A percentile compares a stretch with the other conserved stretches of the same genome.
Conservation (phyloP, 768 basidiomycete species). For the Suillus americanus region DNA sequence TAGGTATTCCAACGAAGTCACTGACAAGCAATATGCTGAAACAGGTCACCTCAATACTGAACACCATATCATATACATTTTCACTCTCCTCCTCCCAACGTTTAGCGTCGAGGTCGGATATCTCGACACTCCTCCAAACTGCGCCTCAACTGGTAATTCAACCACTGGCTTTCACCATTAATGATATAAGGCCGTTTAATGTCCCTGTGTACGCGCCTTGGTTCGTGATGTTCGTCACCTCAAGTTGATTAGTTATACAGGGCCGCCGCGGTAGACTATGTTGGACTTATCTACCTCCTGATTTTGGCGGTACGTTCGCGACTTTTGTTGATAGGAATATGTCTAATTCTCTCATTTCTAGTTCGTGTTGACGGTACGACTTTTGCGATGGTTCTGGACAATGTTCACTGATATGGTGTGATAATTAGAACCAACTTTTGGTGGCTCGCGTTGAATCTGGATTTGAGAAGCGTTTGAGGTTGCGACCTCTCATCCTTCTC, state of each 20-base stretch:
- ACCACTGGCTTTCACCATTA: constrained; percentile 47
- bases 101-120: constrained; percentile 27
- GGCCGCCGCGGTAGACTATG: constrained; percentile 51
- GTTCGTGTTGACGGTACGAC: constrained; percentile 30
- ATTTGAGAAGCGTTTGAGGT: constrained; percentile 37
- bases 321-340: neutral
- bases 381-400: neutral
- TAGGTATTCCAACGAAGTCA: neutral
- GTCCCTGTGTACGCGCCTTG: constrained; percentile 47
- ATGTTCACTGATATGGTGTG: neutral
- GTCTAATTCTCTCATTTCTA: constrained; percentile 11
- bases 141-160: constrained; percentile 51
- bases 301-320: constrained; percentile 25
- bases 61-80: constrained; percentile 38
- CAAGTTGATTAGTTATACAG: constrained; percentile 26
- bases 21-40: neutral
- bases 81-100: constrained; percentile 31
- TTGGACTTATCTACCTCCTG: constrained; percentile 53
- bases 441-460: constrained; percentile 38
- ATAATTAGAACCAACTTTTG: constrained; percentile 30
- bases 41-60: constrained; percentile 34
- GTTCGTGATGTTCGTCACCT: neutral
- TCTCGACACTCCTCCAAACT: constrained; percentile 37
- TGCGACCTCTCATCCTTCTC: constrained; percentile 38
- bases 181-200: constrained; percentile 59